Evolutionary conservation across 805 yeast genomes (phyloP), one percentile per base, ranked within the genome.

Genomic region (Metschnikowia chrysomelidarum): DNA sequence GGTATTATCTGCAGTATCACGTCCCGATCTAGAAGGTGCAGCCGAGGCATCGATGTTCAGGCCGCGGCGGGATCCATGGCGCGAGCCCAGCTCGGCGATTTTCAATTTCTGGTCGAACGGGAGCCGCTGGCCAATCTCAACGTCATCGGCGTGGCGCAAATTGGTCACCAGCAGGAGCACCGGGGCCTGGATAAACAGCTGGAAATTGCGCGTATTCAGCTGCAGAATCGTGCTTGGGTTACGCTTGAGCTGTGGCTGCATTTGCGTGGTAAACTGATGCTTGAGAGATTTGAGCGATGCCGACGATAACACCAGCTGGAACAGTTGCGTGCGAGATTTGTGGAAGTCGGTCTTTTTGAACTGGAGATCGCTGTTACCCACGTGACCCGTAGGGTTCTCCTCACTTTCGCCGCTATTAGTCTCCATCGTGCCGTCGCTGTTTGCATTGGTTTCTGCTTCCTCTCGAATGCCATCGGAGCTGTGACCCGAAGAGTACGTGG

Each of bases 171-270:
- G 55, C 24, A 67, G 62, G 28, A 68, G 50, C 4, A 66, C 72
- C 1, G 73, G 73, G 1, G 72, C 73, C 49, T 68, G 73, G 35
- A 68, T 68, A 39, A 63, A 67, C 15, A 67, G 59, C 51, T 68
- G 73, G 51, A 66, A 64, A 49, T 68, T 62, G 46, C 62, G 49
- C 21, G 42, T 34, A 26, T 46, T 40, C 12, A 30, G 34, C 24
- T 36, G 44, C 27, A 39, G 38, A 12, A 36, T 40, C n/a, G 39
- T 31, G 34, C 44, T 39, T 12, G 34, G 34, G 18, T 41, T 46
- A 4, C 49, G 32, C 41, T 40, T 35, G 25, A 41, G 33, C 14
- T 42, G 40, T 7, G 43, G 49, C 34, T 25, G 45, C 25, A 28
- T 29, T 24, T 39, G 44, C 15, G 30, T 32, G 8, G 47, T 33